Conservation (phyloP, 768 basidiomycete genomes). For the Amanita exitialis region DNA sequence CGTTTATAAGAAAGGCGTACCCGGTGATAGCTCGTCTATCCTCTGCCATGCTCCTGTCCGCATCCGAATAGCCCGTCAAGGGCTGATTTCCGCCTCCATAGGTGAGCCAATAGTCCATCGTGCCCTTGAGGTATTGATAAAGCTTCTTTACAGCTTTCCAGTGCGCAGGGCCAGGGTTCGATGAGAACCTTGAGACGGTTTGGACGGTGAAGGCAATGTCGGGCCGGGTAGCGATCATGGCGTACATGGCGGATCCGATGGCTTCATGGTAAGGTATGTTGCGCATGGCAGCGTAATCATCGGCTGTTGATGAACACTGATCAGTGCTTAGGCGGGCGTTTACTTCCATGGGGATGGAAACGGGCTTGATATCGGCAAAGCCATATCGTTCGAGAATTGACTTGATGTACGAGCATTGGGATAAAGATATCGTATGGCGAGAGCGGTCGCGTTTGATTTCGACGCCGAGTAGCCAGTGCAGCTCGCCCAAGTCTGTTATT, state of each 20-base stretch:
- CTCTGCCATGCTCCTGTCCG: slow-evolving; percentile 11
- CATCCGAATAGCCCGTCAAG: slow-evolving; percentile 10
- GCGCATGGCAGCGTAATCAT: no score
- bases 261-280: no score
- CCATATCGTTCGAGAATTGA: background rate
- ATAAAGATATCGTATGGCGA: background rate
- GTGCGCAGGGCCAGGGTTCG: slow-evolving; percentile 14
- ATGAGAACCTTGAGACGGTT: slow-evolving; percentile 17
- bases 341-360: background rate
- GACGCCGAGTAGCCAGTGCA: background rate
- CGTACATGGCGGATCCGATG: slow-evolving; percentile 25
- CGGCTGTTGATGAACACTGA: no score
- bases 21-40: slow-evolving; percentile 18
- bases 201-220: slow-evolving; percentile 19
- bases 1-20: no score
- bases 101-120: slow-evolving; percentile 13
- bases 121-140: slow-evolving; percentile 26
- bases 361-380: background rate
- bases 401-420: background rate
- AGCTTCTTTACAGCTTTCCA: slow-evolving; percentile 28
- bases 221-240: slow-evolving; percentile 18
- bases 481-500: background rate
- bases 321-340: no score
- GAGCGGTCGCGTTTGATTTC: background rate
- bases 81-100: slow-evolving; percentile 10